A percentile compares a stretch with the other conserved stretches of the same genome.
Evolutionary conservation across 192 early-diverging fungal species (phyloP).

Genomic region (Entomortierella lignicola): DNA sequence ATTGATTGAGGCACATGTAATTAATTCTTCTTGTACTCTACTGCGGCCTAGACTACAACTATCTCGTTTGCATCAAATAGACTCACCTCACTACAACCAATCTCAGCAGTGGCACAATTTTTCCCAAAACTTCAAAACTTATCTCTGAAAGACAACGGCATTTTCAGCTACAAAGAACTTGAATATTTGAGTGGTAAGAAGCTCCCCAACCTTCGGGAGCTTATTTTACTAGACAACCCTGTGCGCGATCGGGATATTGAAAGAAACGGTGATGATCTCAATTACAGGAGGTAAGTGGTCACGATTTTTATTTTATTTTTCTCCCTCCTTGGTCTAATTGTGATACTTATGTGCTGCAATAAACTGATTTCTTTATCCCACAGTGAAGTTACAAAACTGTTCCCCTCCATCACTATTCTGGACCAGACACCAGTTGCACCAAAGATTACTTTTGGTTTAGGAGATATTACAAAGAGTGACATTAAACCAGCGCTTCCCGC

Average conservation of each 20-base stretch:
- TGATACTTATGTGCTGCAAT: too few species aligned
- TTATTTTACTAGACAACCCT: conserved; percentile 58
- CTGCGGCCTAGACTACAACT: conserved; percentile 35
- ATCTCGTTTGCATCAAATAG: conserved; percentile 57
- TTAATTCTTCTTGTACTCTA: too few species aligned
- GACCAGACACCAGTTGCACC: conserved; percentile 47
- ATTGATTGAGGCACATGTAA: too few species aligned
- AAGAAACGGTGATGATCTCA: conserved; percentile 43
- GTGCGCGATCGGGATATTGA: conserved; percentile 26
- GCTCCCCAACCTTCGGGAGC: conserved; percentile 44
- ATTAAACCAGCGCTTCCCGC: conserved; percentile 18
- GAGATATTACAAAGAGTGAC: conserved; percentile 10
- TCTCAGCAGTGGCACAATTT: conserved; percentile 34
- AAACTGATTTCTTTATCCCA: background rate
- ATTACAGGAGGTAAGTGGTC: conserved; percentile 45
- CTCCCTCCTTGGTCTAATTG: too few species aligned
- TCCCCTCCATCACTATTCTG: conserved; percentile 52
- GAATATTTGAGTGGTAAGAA: conserved; percentile 44
- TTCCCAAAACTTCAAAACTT: conserved; percentile 59
- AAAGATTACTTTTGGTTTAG: conserved; percentile 48
- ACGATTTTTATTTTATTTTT: too few species aligned
- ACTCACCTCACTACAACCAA: conserved; percentile 33
- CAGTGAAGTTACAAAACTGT: conserved; percentile 47
- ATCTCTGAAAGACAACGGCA: conserved; percentile 58
- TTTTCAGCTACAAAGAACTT: conserved; percentile 39